These are phyloP conservation scores for Sporisorium sorghi DNA, from an alignment of 1,284 basidiomycete genomes.

Conservation along the genomic window DNA sequence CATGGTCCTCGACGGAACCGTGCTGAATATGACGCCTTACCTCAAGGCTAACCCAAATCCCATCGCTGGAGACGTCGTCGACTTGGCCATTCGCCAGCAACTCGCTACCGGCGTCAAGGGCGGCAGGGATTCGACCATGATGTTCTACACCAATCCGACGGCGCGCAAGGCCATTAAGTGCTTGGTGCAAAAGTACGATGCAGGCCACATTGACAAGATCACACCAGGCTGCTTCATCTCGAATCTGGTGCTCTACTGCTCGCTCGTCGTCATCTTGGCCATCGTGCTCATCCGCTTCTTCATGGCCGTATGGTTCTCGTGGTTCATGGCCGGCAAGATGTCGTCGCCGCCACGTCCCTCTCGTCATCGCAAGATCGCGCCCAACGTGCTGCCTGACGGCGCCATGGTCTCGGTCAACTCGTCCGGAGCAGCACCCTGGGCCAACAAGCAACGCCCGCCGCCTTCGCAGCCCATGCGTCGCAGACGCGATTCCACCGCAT, in stretches of 20 bases:
- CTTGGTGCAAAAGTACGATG: conserved; percentile 70
- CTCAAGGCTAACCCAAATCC: conserved; percentile 78
- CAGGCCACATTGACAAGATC: conserved; percentile 95
- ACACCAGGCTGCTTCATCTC: conserved; percentile 95
- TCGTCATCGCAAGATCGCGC: conserved; percentile 75
- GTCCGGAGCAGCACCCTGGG: conserved; percentile 92
- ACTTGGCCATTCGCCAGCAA: conserved; percentile 83
- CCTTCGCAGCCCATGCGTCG: conserved; percentile 45
- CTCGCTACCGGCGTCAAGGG: conserved; percentile 72
- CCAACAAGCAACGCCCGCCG: conserved; percentile 59
- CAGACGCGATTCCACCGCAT: conserved; percentile 34
- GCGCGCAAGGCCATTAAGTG: conserved; percentile 60
- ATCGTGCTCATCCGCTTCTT: conserved; percentile 90
- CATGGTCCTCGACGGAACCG: conserved; percentile 86
- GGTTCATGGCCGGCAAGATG: conserved; percentile 86
- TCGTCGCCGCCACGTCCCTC: conserved; percentile 70
- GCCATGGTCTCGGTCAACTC: conserved; percentile 89
- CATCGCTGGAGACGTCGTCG: conserved; percentile 81
- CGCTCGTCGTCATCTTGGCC: conserved; percentile 88
- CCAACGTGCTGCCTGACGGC: conserved; percentile 71
- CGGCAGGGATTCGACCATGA: conserved; percentile 85
- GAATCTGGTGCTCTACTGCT: conserved; percentile 87
- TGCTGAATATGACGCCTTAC: conserved; percentile 93
- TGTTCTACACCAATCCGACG: conserved; percentile 54
- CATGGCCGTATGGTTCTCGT: conserved; percentile 97